These are phyloP conservation scores for Cylindrotheca fusiformis DNA, from an alignment of 108 stramenopile species.

Conservation along the genomic window DNA sequence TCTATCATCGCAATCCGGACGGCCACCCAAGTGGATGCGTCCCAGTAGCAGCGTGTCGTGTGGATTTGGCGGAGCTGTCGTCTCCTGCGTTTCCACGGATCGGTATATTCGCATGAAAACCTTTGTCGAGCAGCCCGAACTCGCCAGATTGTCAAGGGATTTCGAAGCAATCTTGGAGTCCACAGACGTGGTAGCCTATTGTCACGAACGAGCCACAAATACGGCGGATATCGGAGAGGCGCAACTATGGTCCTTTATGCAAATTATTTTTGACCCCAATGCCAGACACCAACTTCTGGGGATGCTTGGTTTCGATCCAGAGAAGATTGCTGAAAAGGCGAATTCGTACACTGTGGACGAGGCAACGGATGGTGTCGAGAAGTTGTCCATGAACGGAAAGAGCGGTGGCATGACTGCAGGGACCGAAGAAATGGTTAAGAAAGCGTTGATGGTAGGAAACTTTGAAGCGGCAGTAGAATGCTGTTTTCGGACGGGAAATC, in stretches of 20 bases:
- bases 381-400: constrained; percentile 11
- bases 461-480: constrained; percentile 96
- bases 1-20: constrained; percentile 61
- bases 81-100: constrained; percentile 59
- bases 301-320: constrained; percentile 93
- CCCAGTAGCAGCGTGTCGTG: constrained; percentile 84
- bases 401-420: constrained; percentile 38
- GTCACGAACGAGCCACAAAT: constrained; percentile 40
- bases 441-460: constrained; percentile 93
- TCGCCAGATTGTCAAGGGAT: constrained; percentile 53
- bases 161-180: constrained; percentile 71
- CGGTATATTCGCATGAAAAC: constrained; percentile 48
- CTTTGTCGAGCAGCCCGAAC: constrained; percentile 62
- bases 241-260: constrained; percentile 92
- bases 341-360: constrained; percentile 15
- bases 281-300: constrained; percentile 86
- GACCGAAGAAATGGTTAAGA: constrained; percentile 76
- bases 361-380: constrained; percentile 19
- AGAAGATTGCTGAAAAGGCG: constrained; percentile 48
- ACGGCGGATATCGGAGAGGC: constrained; percentile 45
- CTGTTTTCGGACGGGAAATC: constrained; percentile 85
- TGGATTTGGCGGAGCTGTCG: constrained; percentile 90
- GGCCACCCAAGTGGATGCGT: constrained; percentile 94
- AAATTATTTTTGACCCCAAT: constrained; percentile 91
- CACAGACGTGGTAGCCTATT: constrained; percentile 65